Evolutionary conservation across 2,329 filamentous ascomycete genomes (phyloP), one percentile per base, ranked within the genome.

Genomic region (Pezicula rhizophila): DNA sequence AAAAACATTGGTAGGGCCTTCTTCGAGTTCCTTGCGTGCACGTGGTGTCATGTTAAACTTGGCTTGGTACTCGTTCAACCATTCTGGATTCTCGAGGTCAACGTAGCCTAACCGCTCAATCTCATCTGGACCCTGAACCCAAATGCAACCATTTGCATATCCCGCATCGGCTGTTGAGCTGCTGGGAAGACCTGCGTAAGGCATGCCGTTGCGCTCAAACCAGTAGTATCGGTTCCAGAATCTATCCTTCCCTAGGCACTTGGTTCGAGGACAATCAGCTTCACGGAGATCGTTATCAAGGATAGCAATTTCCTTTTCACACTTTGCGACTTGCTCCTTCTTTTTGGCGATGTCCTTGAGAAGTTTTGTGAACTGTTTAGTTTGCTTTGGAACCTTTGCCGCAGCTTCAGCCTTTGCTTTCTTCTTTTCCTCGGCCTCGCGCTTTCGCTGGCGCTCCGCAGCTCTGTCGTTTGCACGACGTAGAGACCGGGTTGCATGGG

Each of bases 161-260:
- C 80, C 84, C 18, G 92, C 90, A 41, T 83, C 76, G 1, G 89
- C 87, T 1, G 92, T 97, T 14, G 91, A 96, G 66, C 89, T 95
- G 55, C 79, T 81, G 0, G 91, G 91, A 48, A 96, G 76, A 4
- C 93, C 93, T 28, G 79, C 89, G 61, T 92, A 96, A 0, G 93
- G 93, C 91, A 97, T 97, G 20, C 91, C 93, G 62, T 97, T 99
- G 54, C 92, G 85, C 69, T 99, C 93, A 66, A 97, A 96, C 92
- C 93, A 99, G 74, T 95, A 97, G 69, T 97, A 99, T 47, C 92
- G 82, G 68, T 99, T 97, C 83, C 92, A 96, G 74, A 96, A 99
- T 40, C 93, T 83, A 68, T 99, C 93, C 66, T 93, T 92, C 52
- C 93, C 93, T 23, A 99, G 76, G 15, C 92, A 83, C 54, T 89